A percentile compares a stretch with the other conserved stretches of the same genome.
Conservation (phyloP, 78 protist genomes). For the Dictyostelium citrinum region DNA sequence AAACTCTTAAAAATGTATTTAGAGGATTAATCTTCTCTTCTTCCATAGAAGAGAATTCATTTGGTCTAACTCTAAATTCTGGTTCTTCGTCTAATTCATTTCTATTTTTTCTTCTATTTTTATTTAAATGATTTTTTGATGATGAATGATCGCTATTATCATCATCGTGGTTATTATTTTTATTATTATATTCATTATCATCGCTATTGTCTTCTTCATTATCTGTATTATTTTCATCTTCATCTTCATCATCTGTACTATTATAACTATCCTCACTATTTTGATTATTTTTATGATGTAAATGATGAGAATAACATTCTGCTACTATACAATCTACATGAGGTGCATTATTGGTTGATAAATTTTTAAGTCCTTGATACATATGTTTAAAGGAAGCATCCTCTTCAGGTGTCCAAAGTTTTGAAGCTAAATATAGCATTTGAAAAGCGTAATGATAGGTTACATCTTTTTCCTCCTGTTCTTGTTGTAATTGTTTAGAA, state of each 20-base stretch:
- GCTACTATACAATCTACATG: slow-evolving; percentile 55
- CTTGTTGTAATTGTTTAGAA: background rate
- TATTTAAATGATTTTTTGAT: background rate
- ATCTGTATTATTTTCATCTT: background rate
- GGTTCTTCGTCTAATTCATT: slow-evolving; percentile 66
- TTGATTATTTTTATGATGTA: background rate
- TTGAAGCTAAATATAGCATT: slow-evolving; percentile 64
- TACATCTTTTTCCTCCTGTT: slow-evolving; percentile 52
- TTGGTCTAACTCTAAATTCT: slow-evolving; percentile 55
- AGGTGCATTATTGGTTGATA: slow-evolving; percentile 33
- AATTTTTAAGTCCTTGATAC: slow-evolving; percentile 55
- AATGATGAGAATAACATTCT: slow-evolving; percentile 68
- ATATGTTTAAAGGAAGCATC: slow-evolving; percentile 56
- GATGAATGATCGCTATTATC: background rate
- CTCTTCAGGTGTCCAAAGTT: slow-evolving; percentile 63
- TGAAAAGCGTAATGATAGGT: slow-evolving; percentile 70
- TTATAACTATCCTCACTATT: slow-evolving; percentile 3
- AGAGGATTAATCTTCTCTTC: slow-evolving; percentile 72
- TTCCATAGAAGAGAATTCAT: slow-evolving; percentile 45
- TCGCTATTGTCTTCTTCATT: background rate
- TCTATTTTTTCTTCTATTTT: background rate
- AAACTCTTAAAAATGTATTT: slow-evolving; percentile 26
- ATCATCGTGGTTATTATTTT: background rate
- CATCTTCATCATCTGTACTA: background rate
- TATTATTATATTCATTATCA: background rate